Evolutionary conservation across 192 early-diverging fungal genomes (phyloP), one percentile per base, ranked within the genome.

Genomic region (Entomortierella lignicola): DNA sequence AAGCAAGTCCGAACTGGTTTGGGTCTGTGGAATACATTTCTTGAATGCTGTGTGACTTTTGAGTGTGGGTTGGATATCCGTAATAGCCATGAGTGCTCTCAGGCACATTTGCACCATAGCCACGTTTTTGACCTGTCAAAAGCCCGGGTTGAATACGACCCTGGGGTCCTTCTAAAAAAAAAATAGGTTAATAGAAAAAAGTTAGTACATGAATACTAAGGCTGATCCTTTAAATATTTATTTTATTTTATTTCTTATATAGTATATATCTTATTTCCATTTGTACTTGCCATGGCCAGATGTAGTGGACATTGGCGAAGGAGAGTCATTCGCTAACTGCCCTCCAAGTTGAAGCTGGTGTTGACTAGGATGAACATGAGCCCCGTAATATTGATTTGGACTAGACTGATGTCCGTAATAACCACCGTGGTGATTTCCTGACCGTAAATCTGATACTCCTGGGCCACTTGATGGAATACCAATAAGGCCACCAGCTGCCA

Each of bases 321-420:
- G 68, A 15, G 75, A 79, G 39, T 79, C 75, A 27, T 61, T 79
- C 10, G 75, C 62, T 42, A 70, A 56, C 6, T 62, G 51, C 1
- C 75, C 75, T 4, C 68, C 75, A n/a, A 79, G 55, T 43, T 79
- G 75, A 25, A 79, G 55, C 51, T 79, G 75, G 48, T 79, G 75
- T 39, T 69, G 75, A 42, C 57, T 50, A 18, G 66, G 75, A 41
- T 79, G 75, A 31, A 79, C 30, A 60, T 79, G 75, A 20, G 72
- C 60, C 1, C 60, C 52, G 20, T 70, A 69, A 27, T 79, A 79
- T 18, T 69, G 75, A 23, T 64, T 59, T 25, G 67, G 63, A 51
- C 63, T 79, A 8, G 68, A 27, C 27, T 79, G 75, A 29, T 79
- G 73, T 32, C 73, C 66, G 13, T 77, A 77, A 25, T 77, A 77